phyloP scores from a whole-genome alignment of 331 rosid genomes.

The Phaseolus coccineus region DNA sequence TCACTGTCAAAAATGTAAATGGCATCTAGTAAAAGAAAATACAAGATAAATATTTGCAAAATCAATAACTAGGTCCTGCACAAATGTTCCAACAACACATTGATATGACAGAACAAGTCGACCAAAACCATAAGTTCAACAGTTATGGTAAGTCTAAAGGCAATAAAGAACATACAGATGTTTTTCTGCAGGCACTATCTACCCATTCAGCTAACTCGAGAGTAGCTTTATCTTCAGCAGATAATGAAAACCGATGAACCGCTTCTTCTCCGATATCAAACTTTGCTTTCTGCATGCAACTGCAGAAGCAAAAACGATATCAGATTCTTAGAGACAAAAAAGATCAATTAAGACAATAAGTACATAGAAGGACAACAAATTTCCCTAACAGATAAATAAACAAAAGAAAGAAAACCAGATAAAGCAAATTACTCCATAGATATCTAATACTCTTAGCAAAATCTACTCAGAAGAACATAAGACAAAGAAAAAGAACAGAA shows the following conservation, averaged over 20 bases:
- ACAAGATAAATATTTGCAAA: not conserved
- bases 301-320: constrained; percentile 49
- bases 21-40: constrained; percentile 14
- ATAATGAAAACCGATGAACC: constrained; percentile 90
- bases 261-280: constrained; percentile 98
- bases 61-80: constrained; percentile 16
- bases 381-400: constrained; percentile 10
- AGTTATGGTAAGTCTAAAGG: constrained; percentile 33
- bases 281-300: constrained; percentile 99
- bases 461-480: not conserved
- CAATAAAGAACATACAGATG: constrained; percentile 70
- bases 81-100: constrained; percentile 26
- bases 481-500: constrained; percentile 27
- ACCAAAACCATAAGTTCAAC: constrained; percentile 45
- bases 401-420: constrained; percentile 22
- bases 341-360: not conserved
- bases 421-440: constrained; percentile 1
- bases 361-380: constrained; percentile 7
- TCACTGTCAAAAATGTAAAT: not conserved
- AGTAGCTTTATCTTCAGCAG: constrained; percentile 98
- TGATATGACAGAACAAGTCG: constrained; percentile 24
- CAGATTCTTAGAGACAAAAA: constrained; percentile 1
- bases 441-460: constrained; percentile 3
- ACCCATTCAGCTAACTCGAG: constrained; percentile 99
- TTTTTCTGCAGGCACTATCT: constrained; percentile 80